Evolutionary conservation across 2,329 filamentous ascomycete genomes (phyloP), one percentile per base, ranked within the genome.

Genomic region (Ophiocordyceps camponoti-leonardi): DNA sequence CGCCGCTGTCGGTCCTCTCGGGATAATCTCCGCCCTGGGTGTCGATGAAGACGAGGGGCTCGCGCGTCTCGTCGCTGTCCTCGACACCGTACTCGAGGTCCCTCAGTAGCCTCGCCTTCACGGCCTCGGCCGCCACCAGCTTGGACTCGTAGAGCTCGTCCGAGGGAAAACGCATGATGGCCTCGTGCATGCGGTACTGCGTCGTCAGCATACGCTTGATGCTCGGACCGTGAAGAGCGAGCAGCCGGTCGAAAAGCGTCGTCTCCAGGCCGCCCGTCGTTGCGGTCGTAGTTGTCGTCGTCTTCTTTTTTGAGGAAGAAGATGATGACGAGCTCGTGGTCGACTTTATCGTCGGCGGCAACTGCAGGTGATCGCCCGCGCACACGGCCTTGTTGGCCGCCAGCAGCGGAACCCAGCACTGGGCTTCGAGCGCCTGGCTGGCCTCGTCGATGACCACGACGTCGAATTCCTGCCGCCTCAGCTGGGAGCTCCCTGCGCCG

Each of bases 151-250:
- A 98, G 12, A 96, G 71, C 58, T 90, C 81, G 49, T 84, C 75
- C 0, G 90, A 95, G 0, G 92, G 90, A 56, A 95, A 98, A 7
- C 78, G 74, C 88, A 96, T 96, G 55, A 98, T 96, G 45, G 72
- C 79, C 57, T 94, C 83, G 59, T 98, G 87, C 92, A 98, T 98
- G 35, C 92, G 86, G 61, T 98, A 98, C 65, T 98, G 92, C 5
- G 83, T 94, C 4, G 86, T 96, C 22, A 98, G 75, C 85, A 96
- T 94, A 44, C 84, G 73, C 67, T 96, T 96, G 65, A 98, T 87
- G 5, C 69, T 69, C 1, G 79, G 65, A 1, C 92, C 92, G 58
- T 98, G 85, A 16, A 95, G 68, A 6, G 73, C 71, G 41, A 98
- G 71, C 40, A 98, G 71, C 26, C 92, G 76, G 61, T 96, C 90